These are phyloP conservation scores for Komagataella mondaviorum DNA, from an alignment of 805 yeast genomes.

Conservation along the genomic window DNA sequence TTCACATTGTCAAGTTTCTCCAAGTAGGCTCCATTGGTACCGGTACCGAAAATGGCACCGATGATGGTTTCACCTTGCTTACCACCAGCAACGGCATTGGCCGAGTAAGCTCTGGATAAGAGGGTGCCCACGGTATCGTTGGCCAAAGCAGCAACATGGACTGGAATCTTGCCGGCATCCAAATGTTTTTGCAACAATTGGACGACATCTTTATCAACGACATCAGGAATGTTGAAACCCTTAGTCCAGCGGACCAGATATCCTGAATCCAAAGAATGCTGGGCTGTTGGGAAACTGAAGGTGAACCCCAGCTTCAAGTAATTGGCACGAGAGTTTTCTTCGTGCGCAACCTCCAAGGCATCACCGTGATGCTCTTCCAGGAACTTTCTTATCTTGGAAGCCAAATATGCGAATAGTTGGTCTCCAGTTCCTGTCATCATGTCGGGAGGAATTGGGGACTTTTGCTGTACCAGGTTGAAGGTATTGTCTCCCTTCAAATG, in stretches of 20 bases:
- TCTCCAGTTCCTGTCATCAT: conserved; percentile 49
- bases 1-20: conserved; percentile 64
- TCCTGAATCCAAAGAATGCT: conserved; percentile 69
- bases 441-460: conserved; percentile 67
- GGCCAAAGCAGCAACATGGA: conserved; percentile 73
- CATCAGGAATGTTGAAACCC: conserved; percentile 80
- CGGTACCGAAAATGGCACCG: conserved; percentile 94
- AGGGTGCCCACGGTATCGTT: conserved; percentile 95
- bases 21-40: conserved; percentile 91
- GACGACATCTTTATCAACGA: conserved; percentile 77
- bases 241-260: conserved; percentile 90
- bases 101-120: conserved; percentile 74
- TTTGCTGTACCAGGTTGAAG: conserved; percentile 63
- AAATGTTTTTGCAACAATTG: conserved; percentile 56
- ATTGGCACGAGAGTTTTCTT: conserved; percentile 9
- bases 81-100: conserved; percentile 35
- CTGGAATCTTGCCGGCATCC: conserved; percentile 45
- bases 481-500: conserved; percentile 64
- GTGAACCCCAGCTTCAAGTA: conserved; percentile 78
- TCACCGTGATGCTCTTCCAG: conserved; percentile 47
- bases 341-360: conserved; percentile 2
- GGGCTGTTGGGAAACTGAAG: conserved; percentile 86
- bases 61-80: conserved; percentile 65
- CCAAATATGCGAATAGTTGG: conserved; percentile 63
- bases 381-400: conserved; percentile 54